Evolutionary conservation across 192 early-diverging fungal genomes (phyloP).

Genomic region (Phycomyces blakesleeanus): DNA sequence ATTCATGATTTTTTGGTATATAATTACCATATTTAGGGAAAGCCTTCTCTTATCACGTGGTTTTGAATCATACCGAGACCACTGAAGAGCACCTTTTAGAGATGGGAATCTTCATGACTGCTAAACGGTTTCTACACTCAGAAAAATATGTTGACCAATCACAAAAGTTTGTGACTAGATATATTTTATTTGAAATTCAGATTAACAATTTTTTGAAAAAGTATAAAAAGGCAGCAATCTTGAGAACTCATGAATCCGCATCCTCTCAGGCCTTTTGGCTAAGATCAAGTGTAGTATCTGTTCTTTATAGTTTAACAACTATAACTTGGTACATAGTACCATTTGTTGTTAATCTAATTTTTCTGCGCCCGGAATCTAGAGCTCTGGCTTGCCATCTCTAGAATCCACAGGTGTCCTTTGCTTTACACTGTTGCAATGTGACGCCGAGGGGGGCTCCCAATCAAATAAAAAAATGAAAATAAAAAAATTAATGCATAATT

Average conservation of each 20-base stretch:
- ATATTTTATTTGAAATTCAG: no score
- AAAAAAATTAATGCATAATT: no score
- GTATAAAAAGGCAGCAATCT: constrained; percentile 25
- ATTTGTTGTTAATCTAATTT: constrained; percentile 61
- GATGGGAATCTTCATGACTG: no score
- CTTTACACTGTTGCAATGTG: constrained; percentile 61
- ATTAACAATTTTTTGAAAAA: constrained; percentile 25
- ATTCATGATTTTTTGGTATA: no score
- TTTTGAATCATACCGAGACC: no score
- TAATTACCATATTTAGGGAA: no score
- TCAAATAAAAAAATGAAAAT: constrained; percentile 17
- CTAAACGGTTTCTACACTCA: no score
- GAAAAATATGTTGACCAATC: no score
- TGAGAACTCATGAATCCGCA: constrained; percentile 32
- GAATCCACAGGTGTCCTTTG: constrained; percentile 58
- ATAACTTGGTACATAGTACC: constrained; percentile 44
- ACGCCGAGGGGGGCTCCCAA: constrained; percentile 38
- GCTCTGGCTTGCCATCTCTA: constrained; percentile 47
- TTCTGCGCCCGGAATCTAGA: constrained; percentile 40
- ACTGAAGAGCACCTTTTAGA: no score
- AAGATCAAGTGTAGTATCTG: constrained; percentile 92
- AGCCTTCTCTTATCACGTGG: no score
- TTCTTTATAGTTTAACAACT: constrained; percentile 74
- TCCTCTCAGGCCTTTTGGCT: constrained; percentile 83
- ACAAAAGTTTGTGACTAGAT: no score